Evolutionary conservation across 169 alveolate genomes (phyloP).

Genomic region (Plasmodium cynomolgi): DNA sequence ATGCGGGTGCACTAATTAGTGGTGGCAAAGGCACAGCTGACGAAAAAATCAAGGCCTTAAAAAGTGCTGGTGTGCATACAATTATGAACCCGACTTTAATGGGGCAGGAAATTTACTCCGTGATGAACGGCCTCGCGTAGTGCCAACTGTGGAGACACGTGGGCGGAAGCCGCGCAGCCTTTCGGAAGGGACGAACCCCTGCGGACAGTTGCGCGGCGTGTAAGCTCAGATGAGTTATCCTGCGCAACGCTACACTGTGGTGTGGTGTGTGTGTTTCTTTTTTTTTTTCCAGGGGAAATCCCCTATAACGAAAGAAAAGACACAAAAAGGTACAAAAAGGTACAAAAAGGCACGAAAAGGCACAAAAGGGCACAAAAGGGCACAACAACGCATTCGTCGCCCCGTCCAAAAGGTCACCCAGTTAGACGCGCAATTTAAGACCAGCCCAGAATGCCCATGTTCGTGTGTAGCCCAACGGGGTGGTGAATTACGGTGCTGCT

Average conservation of each 20-base stretch:
- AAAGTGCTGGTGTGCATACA: conserved; percentile 93
- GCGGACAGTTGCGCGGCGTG: background rate
- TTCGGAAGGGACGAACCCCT: background rate
- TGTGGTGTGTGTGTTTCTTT: background rate
- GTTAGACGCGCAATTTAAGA: background rate
- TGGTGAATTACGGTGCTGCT: no score
- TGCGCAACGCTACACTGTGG: background rate
- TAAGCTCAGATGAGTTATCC: background rate
- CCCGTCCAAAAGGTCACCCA: background rate
- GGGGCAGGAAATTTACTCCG: conserved; percentile 88
- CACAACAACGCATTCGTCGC: background rate
- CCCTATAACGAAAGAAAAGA: background rate
- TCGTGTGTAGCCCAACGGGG: no score
- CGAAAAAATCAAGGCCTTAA: conserved; percentile 92
- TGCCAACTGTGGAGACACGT: background rate
- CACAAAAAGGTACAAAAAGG: no score
- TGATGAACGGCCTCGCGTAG: conserved; percentile 77
- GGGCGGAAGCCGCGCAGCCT: background rate
- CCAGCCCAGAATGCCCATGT: background rate
- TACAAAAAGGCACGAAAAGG: background rate
- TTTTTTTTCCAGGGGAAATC: background rate
- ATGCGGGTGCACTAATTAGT: conserved; percentile 98
- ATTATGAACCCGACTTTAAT: conserved; percentile 92
- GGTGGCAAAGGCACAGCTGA: conserved; percentile 98
- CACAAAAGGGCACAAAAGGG: background rate